Conservation (phyloP, 2,329 filamentous ascomycete genomes). For the Cadophora luteo-olivacea region DNA sequence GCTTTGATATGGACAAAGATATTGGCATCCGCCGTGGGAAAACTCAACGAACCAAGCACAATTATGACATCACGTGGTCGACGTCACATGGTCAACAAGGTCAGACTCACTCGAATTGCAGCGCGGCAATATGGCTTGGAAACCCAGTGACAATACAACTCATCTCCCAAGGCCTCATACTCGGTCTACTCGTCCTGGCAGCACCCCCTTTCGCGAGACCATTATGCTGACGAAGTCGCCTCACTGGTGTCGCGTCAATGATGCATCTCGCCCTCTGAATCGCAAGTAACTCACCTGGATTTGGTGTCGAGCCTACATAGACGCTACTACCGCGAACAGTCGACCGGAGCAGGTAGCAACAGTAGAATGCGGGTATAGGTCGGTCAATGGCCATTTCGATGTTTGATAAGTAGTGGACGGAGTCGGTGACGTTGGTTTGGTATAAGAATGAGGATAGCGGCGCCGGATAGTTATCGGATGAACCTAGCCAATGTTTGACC, state of each 20-base stretch:
- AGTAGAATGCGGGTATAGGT: slow-evolving; percentile 87
- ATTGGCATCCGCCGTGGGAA: too few species aligned
- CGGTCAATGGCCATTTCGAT: slow-evolving; percentile 42
- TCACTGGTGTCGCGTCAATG: slow-evolving; percentile 49
- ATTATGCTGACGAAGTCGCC: slow-evolving; percentile 91
- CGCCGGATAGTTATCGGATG: slow-evolving; percentile 1
- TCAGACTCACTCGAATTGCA: slow-evolving; percentile 85
- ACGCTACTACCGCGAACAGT: slow-evolving; percentile 71
- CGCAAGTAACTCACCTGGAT: slow-evolving; percentile 59
- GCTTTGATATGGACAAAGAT: background rate
- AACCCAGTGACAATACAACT: slow-evolving; percentile 86
- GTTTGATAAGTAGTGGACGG: background rate
- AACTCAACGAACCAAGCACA: background rate
- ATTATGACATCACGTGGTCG: slow-evolving; percentile 20
- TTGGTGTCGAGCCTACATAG: slow-evolving; percentile 92
- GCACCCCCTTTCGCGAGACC: slow-evolving; percentile 84
- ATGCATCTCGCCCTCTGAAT: slow-evolving; percentile 1
- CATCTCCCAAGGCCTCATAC: slow-evolving; percentile 89
- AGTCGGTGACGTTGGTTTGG: slow-evolving; percentile 1
- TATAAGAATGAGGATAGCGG: background rate
- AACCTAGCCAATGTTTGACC: background rate
- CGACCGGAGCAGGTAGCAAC: slow-evolving; percentile 90
- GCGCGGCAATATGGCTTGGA: slow-evolving; percentile 81
- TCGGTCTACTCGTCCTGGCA: slow-evolving; percentile 70
- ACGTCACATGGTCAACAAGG: slow-evolving; percentile 40